Conservation (phyloP, 75 land plant species). For the Gnetum montanum region DNA sequence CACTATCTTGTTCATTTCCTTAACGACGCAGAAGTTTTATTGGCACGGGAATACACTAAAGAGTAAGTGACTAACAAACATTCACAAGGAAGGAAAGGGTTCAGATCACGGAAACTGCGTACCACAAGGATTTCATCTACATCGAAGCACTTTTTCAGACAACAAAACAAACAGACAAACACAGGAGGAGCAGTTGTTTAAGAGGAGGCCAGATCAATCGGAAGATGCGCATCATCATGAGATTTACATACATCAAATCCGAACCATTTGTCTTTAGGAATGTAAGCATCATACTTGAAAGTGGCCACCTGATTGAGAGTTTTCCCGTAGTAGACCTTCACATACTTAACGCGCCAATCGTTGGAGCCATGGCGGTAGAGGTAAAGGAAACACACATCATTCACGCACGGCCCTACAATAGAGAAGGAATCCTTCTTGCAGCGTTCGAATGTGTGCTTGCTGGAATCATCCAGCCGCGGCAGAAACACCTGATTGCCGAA, state of each 20-base stretch:
- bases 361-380: slow-evolving; percentile 34
- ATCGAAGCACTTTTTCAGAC: too few species aligned
- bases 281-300: slow-evolving; percentile 28
- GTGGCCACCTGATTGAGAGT: slow-evolving; percentile 19
- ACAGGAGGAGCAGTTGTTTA: too few species aligned
- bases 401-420: slow-evolving; percentile 43
- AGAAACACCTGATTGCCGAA: slow-evolving; percentile 30
- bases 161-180: too few species aligned
- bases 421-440: slow-evolving; percentile 49
- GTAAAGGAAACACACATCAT: slow-evolving; percentile 40
- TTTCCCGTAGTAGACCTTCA: slow-evolving; percentile 23
- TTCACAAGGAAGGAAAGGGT: too few species aligned
- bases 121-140: too few species aligned
- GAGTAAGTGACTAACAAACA: too few species aligned
- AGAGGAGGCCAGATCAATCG: too few species aligned
- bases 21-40: too few species aligned
- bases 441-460: slow-evolving; percentile 30
- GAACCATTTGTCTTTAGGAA: slow-evolving; percentile 42
- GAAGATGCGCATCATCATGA: too few species aligned
- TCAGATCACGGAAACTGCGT: too few species aligned
- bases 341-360: slow-evolving; percentile 40
- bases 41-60: too few species aligned
- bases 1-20: too few species aligned
- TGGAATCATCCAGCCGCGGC: slow-evolving; percentile 47
- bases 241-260: slow-evolving; percentile 42